phyloP scores from a whole-genome alignment of 371 early-diverging fungal genomes.

The Mucor velutinosus region DNA sequence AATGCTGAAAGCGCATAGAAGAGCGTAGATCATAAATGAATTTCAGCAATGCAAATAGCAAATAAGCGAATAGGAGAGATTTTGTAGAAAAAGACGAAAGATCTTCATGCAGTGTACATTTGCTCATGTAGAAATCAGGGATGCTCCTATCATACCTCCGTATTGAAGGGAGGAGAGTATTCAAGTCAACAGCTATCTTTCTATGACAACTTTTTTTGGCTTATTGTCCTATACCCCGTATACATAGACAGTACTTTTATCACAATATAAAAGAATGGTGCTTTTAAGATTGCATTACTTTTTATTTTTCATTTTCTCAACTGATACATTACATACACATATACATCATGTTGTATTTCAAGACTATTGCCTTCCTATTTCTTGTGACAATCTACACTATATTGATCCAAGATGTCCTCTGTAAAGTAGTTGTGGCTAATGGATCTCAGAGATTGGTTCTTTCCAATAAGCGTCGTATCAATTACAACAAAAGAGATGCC shows the following conservation, averaged over 20 bases:
- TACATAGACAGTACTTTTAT: not conserved
- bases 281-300: not conserved
- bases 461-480: not conserved
- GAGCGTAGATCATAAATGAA: not conserved
- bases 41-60: not conserved
- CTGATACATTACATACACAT: not conserved
- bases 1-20: not conserved
- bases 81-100: not conserved
- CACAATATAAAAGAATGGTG: not conserved
- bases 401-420: not conserved
- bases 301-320: not conserved
- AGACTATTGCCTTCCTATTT: not conserved
- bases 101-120: not conserved
- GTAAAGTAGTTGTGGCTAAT: not conserved
- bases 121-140: not conserved
- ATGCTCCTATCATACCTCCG: not conserved
- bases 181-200: not conserved
- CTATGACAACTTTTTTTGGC: not conserved
- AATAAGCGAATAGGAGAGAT: not conserved
- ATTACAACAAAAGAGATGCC: not conserved
- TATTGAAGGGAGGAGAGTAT: not conserved
- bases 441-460: not conserved
- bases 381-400: not conserved
- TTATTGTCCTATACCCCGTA: not conserved
- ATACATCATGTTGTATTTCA: not conserved